Percentiles rank a stretch among this genome's conserved stretches.
These are phyloP conservation scores for Pleoardoris graminearum DNA, from an alignment of 2,329 filamentous ascomycete genomes.

Conservation along the genomic window DNA sequence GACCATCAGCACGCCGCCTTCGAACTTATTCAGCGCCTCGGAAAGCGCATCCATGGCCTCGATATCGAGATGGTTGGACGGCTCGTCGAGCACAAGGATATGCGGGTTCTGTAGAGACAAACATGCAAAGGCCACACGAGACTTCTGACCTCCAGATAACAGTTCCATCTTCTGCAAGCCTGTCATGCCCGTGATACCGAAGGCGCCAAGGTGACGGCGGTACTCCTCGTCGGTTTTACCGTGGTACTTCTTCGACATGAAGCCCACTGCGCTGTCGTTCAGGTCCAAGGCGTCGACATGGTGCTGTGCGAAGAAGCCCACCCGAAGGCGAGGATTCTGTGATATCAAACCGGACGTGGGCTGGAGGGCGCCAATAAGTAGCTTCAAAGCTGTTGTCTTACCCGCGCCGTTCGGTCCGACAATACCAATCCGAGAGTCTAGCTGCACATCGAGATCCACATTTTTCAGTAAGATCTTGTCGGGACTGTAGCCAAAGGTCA, in stretches of 20 bases:
- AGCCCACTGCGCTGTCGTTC: constrained; percentile 84
- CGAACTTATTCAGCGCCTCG: constrained; percentile 79
- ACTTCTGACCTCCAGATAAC: constrained; percentile 96
- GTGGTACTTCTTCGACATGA: constrained; percentile 92
- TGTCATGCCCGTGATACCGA: constrained; percentile 86
- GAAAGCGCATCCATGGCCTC: constrained; percentile 97
- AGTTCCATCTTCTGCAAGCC: constrained; percentile 94
- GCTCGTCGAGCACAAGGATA: constrained; percentile 96
- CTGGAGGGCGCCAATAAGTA: constrained; percentile 85
- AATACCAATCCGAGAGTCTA: constrained; percentile 97
- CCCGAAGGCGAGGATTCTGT: constrained; percentile 81
- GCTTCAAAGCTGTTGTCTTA: constrained; percentile 97
- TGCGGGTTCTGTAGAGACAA: constrained; percentile 91
- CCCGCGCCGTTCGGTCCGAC: constrained; percentile 99
- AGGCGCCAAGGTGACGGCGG: constrained; percentile 87
- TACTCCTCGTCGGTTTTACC: constrained; percentile 96
- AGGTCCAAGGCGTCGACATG: constrained; percentile 96
- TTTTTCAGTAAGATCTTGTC: constrained; percentile 81
- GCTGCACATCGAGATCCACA: constrained; percentile 93
- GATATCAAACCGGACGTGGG: constrained; percentile 81
- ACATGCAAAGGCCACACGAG: constrained; percentile 97
- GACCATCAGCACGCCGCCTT: constrained; percentile 97
- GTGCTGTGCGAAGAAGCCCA: constrained; percentile 98
- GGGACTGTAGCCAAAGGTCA: constrained; percentile 83
- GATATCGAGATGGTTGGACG: constrained; percentile 98